Evolutionary conservation across 1,284 basidiomycete species (phyloP), one percentile per base, ranked within the genome.

Genomic region (Tylopilus sp.): DNA sequence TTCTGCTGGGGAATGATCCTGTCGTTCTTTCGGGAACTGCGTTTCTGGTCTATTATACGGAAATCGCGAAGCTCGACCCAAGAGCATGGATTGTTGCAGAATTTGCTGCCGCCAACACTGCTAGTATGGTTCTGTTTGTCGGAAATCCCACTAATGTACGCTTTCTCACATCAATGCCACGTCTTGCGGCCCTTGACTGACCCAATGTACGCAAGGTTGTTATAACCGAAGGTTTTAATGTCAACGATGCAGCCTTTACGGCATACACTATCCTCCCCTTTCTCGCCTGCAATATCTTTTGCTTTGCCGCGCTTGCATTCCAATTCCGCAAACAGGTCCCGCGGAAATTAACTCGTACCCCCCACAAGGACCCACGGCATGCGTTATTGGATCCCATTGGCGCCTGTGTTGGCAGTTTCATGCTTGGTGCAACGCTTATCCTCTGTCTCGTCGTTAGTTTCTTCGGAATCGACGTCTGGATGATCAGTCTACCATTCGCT

Each of bases 1-100:
- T 95, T 26, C 74, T 96, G 2, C 87, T 98, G 16, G 97, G 97
- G 9, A 99, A 99, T 75, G 95, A 96, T 78, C 94, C 95, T 0
- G 87, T 96, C 68, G 93, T 96, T 64, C 85, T 96, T 24, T 92
- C 89, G 24, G 93, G 95, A 2, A 97, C 95, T 0, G 91, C 91
- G 0, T 97, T 97, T 77, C 80, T 97, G 53, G 91, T 91, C 10
- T 96, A 97, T 75, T 93, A 95, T 69, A 95, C 94, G 0, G 80
- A 87, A n/a, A 89, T 91, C 5, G 88, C 91, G 8, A 84, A 82
- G 73, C 86, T 87, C 39, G 74, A 85, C 47, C 79, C 82, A 0
- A 72, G 76, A 4, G 76, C 84, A 3, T 88, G 86, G 85, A 74
- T 88, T 55, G 86, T 87, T 63, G 82, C 86, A 26, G 84, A 89